Evolutionary conservation across 495 filamentous ascomycete species (phyloP), one percentile per base, ranked within the genome.

Genomic region (Penicillium turbatum): DNA sequence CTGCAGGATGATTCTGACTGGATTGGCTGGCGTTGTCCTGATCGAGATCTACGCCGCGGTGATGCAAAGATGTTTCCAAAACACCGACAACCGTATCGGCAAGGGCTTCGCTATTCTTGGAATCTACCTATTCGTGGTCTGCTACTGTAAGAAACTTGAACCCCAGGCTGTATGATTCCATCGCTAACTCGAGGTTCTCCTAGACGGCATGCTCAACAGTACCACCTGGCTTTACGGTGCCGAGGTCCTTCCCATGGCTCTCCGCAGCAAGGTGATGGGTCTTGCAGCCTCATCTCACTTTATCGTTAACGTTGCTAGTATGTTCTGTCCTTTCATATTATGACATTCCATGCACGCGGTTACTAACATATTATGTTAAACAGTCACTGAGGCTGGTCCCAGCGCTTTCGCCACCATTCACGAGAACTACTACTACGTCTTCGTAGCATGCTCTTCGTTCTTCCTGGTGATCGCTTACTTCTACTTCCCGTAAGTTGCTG

Each of bases 361-460:
- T 11, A 19, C 43, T 47, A 48, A 48, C 15, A 4, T 35, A 9
- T 32, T 21, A 21, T 5, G 21, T 16, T 16, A 27, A 29, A 45
- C 31, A 69, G 74, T 83, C 42, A 83, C 80, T 43, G 76, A 83
- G 61, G 80, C 79, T 6, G 80, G 79, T 0, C 80, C 80, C 8
- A 80, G 72, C 46, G 80, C 80, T 2, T 82, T 83, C 54, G 78
- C 78, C 32, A 82, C 73, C 29, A 83, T 83, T 50, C 59, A 71
- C 13, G 74, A 83, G 60, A 83, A 83, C 49, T 83, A 82, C 57
- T 83, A 83, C 56, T 83, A 81, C 45, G 80, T 83, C 30, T 83
- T 82, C 35, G 77, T 81, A 9, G 75, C 46, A 6, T 82, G 79
- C 56, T 74, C 77, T 1, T 8, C 60, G 0, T 72, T 81, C 59